Percentiles rank a stretch among this genome's conserved stretches.
phyloP scores from a whole-genome alignment of 2,329 filamentous ascomycete species.

The Hymenotorrendiella dingleyae region DNA sequence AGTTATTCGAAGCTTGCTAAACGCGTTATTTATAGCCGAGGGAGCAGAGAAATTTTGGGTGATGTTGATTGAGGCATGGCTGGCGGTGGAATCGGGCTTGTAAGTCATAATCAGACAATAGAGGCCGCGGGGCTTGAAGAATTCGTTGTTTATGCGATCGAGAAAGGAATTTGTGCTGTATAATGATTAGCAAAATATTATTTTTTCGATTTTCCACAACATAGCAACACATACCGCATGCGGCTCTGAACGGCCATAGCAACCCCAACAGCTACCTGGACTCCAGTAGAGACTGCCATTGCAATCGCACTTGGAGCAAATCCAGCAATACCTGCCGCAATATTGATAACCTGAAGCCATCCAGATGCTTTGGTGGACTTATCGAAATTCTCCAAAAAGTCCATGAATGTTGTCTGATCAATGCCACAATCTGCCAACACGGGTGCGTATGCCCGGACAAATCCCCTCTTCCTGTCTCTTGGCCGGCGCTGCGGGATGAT shows the following conservation, averaged over 20 bases:
- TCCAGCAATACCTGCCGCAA: conserved; percentile 35
- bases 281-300: conserved; percentile 37
- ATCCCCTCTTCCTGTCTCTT: conserved; percentile 41
- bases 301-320: conserved; percentile 35
- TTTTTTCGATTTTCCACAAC: too few species aligned
- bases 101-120: conserved; percentile 50
- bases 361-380: conserved; percentile 34
- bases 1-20: conserved; percentile 26
- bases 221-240: conserved; percentile 32
- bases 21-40: neutral
- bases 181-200: neutral
- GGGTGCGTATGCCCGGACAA: conserved; percentile 46
- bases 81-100: conserved; percentile 34
- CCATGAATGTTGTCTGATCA: conserved; percentile 40
- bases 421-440: conserved; percentile 40
- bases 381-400: conserved; percentile 42
- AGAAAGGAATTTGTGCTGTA: conserved; percentile 44
- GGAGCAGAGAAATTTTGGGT: conserved; percentile 11
- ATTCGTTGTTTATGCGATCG: conserved; percentile 47
- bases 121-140: conserved; percentile 52
- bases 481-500: conserved; percentile 48
- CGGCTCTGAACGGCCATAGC: conserved; percentile 32
- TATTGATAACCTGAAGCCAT: conserved; percentile 36
- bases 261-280: conserved; percentile 36
- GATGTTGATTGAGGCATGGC: conserved; percentile 28